Base-by-base conservation (phyloP, 257 asterid species). In the Oldenlandia corymbosa region DNA sequence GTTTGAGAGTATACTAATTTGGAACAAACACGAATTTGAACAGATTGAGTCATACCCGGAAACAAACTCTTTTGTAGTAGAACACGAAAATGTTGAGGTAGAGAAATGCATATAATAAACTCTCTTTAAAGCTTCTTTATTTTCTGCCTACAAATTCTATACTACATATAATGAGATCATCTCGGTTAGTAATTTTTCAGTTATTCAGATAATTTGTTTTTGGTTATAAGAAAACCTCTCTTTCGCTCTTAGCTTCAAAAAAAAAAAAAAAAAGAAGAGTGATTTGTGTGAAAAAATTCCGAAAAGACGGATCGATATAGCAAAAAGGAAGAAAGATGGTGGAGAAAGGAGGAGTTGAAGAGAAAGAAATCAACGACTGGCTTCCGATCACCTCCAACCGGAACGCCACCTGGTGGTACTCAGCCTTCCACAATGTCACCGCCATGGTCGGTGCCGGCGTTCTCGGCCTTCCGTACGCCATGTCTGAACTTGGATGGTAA, bases 361-460 rank as follows among this genome's bases (percentile, higher is more conserved):
- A 53, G 41, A 71, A 50, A 26, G 78, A 67, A 47, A 45, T 75
- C n/a, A 69, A 79, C 27, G 68, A 71, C 1, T 83, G 88, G 85
- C 80, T 82, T 62, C 83, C 88, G 0, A 14, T 82, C 5, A 77
- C 85, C 0, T 52, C 85, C 9, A 70, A 78, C 1, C 64, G 88
- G 58, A 59, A 72, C 0, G 85, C 64, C 11, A 78, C 64, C 21
- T 80, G 84, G 85, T 78, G 76, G 73, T 71, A 71, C 42, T 80
- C 88, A 0, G 78, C 88, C 34, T 80, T 83, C 42, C 88, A 83
- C 66, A 83, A 80, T 57, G 78, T 83, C 46, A 83, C 88, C 1
- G 88, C 84, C 48, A 68, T 81, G 74, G 84, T 81, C 37, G 86
- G 86, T 26, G 86, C 86, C 10, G 86, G 86, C 31, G 81, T 82